phyloP scores from a whole-genome alignment of 805 yeast genomes.

The Zygoascus flipseniorum region DNA sequence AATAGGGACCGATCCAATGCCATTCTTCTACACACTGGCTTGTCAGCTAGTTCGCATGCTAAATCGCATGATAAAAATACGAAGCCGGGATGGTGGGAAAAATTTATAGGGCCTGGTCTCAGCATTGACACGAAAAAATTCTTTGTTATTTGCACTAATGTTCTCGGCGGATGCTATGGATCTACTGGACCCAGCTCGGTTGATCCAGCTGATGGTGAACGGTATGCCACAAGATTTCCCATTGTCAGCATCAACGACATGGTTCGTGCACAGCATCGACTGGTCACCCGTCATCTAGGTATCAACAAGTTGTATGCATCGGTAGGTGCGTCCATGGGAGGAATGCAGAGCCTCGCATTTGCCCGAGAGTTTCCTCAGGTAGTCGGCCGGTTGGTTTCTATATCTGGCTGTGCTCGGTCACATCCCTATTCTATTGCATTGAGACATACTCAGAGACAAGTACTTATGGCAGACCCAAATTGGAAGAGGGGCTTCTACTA shows the following conservation, averaged over 20 bases:
- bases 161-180: conserved; percentile 91
- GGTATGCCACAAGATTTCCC: conserved; percentile 84
- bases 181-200: conserved; percentile 84
- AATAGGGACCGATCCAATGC: conserved; percentile 60
- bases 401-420: conserved; percentile 87
- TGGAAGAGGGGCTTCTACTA: conserved; percentile 91
- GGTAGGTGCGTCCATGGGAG: conserved; percentile 95
- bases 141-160: conserved; percentile 83
- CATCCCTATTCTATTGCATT: conserved; percentile 92
- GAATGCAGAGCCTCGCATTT: conserved; percentile 91
- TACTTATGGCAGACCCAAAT: conserved; percentile 86
- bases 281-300: conserved; percentile 54
- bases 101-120: conserved; percentile 74
- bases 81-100: conserved; percentile 92
- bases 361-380: conserved; percentile 74
- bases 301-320: conserved; percentile 63
- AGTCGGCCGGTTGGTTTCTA: conserved; percentile 66
- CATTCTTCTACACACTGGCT: conserved; percentile 77
- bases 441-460: conserved; percentile 89
- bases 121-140: conserved; percentile 74
- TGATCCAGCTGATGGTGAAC: conserved; percentile 57
- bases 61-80: conserved; percentile 63
- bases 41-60: conserved; percentile 92
- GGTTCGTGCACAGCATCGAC: conserved; percentile 78
- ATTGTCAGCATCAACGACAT: conserved; percentile 78